phyloP scores from a whole-genome alignment of 352 stramenopile genomes.

The Phytophthora pisi region DNA sequence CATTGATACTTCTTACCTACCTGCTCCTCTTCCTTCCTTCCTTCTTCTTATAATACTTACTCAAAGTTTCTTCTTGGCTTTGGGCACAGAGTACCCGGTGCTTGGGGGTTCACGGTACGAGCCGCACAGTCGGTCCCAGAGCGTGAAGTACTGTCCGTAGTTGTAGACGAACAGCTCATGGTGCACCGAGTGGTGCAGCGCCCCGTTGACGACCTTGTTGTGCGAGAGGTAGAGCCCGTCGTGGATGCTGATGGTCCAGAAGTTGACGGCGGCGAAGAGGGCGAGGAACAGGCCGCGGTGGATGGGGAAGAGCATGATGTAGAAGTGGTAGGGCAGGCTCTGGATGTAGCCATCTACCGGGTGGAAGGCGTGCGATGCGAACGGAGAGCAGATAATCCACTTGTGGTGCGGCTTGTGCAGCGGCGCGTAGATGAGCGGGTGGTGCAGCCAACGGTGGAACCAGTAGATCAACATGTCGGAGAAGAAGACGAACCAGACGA shows the following conservation, averaged over 20 bases:
- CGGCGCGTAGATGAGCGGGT: constrained; percentile 61
- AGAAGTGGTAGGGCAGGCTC: constrained; percentile 71
- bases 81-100: constrained; percentile 24
- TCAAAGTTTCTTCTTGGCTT: constrained; percentile 19
- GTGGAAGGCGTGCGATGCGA: constrained; percentile 77
- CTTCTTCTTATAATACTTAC: background rate
- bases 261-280: constrained; percentile 70
- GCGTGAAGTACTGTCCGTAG: constrained; percentile 77
- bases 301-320: constrained; percentile 68
- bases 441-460: constrained; percentile 77
- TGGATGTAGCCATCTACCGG: constrained; percentile 76
- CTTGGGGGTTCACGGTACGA: constrained; percentile 61
- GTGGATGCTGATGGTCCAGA: constrained; percentile 85
- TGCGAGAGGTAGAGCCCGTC: constrained; percentile 60
- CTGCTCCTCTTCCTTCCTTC: background rate
- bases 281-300: constrained; percentile 64
- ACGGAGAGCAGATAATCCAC: constrained; percentile 74
- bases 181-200: constrained; percentile 68
- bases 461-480: constrained; percentile 86
- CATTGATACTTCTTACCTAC: no score
- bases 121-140: constrained; percentile 72
- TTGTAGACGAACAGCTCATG: constrained; percentile 77
- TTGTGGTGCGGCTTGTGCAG: constrained; percentile 84
- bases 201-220: constrained; percentile 70
- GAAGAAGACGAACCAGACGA: constrained; percentile 70